Conservation (phyloP, 441 rosid genomes). For the Syzygium syzygioides region DNA sequence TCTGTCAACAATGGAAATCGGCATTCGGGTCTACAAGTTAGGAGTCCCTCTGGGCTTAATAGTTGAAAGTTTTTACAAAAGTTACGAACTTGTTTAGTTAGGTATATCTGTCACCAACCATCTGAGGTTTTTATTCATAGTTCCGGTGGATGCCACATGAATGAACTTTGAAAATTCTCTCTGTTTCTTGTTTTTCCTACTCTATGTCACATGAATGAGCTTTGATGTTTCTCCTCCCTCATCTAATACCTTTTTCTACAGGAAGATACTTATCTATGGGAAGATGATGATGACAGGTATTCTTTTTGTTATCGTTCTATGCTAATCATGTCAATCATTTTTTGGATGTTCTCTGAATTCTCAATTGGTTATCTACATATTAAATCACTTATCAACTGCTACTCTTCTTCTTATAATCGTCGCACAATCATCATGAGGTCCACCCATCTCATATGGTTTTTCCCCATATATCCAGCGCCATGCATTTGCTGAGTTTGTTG, state of each 20-base stretch:
- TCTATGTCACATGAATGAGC: neutral
- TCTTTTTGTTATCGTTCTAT: neutral
- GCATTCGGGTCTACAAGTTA: neutral
- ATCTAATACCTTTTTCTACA: constrained; percentile 16
- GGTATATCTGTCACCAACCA: neutral
- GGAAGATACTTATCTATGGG: constrained; percentile 96
- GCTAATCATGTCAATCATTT: neutral
- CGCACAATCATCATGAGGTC: neutral
- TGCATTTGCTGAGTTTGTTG: neutral
- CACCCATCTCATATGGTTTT: neutral
- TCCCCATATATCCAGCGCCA: neutral
- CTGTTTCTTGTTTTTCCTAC: neutral
- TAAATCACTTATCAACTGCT: neutral
- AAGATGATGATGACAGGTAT: constrained; percentile 92
- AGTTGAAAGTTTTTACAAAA: neutral
- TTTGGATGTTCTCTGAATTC: neutral
- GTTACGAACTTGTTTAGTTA: neutral
- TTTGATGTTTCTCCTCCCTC: neutral
- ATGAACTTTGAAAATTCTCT: neutral
- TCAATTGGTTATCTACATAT: neutral
- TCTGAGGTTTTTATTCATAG: neutral
- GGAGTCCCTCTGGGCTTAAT: neutral
- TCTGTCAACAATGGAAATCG: neutral
- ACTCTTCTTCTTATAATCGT: neutral
- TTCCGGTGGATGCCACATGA: neutral